Base-by-base conservation (phyloP, 2,329 filamentous ascomycete genomes). In the Thelonectria blattea region DNA sequence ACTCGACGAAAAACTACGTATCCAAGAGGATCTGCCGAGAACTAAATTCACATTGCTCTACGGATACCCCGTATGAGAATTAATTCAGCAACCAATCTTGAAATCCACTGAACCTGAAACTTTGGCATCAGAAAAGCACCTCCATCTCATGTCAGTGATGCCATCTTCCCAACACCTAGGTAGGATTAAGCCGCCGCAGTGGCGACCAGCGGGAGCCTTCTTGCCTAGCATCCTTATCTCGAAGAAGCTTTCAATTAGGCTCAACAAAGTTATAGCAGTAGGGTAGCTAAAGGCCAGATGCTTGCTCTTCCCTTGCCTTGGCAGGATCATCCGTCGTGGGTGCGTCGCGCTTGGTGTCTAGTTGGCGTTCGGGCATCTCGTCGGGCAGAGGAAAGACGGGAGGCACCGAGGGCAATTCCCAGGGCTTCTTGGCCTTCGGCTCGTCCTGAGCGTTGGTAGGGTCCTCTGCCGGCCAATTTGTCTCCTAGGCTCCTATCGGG, bases 381-480 rank as follows among this genome's bases (percentile, higher is more conserved):
- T 61, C 53, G 3, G 58, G 58, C 32, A 61, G 17, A n/a, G 58
- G 58, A n/a, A 41, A 53, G 48, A 61, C 57, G 2, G 58, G 58
- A 15, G 50, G 41, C 20, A 53, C 58, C 15, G 53, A 20, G 1
- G 58, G 53, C 12, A 61, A 18, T 1, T 37, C 34, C 34, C 34
- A 37, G 34, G 34, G 17, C 8, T 8, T 15, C 32, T 9, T 14
- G 12, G 1, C 17, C 46, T 37, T 15, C 0, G 41, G 41, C 20
- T 14, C 5, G 4, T 22, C 3, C 4, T 52, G 15, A 2, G 17
- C 15, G 4, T 15, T 37, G 6, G 6, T 14, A 2, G 34, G 34
- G 34, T 15, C 5, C 32, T 56, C 32, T 9, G 37, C 53, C 10
- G 53, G 43, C 9, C 53, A 10, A 30, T 30, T 30, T 9, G 2